phyloP scores from a whole-genome alignment of 208 protist species.

The Lotmaria passim region DNA sequence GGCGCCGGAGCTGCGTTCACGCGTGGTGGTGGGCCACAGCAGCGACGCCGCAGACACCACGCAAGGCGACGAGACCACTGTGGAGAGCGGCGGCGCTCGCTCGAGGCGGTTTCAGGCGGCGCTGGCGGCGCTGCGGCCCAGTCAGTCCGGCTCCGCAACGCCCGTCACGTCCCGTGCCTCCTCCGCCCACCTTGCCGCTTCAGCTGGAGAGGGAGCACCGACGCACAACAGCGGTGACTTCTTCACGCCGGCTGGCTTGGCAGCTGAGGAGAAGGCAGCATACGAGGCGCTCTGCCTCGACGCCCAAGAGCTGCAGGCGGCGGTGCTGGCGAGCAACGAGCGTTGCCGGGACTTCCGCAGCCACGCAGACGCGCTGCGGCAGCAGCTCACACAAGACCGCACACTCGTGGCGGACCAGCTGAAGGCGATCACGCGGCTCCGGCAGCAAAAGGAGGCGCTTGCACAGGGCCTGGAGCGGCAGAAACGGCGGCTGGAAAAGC shows the following conservation, averaged over 20 bases:
- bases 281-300: conserved; percentile 55
- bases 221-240: conserved; percentile 13
- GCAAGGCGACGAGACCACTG: not conserved
- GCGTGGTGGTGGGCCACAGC: conserved; percentile 14
- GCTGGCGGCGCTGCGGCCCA: conserved; percentile 31
- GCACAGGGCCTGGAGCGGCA: conserved; percentile 23
- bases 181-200: conserved; percentile 7
- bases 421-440: conserved; percentile 49
- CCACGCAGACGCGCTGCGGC: conserved; percentile 31
- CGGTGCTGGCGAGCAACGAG: conserved; percentile 50
- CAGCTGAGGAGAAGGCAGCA: conserved; percentile 8
- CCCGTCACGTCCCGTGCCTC: conserved; percentile 16
- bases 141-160: conserved; percentile 14
- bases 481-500: conserved; percentile 50
- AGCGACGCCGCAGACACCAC: not conserved
- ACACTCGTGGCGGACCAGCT: conserved; percentile 69
- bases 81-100: not conserved
- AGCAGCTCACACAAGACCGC: conserved; percentile 70
- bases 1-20: conserved; percentile 33
- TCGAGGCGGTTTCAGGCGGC: conserved; percentile 29
- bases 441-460: conserved; percentile 41
- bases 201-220: not conserved
- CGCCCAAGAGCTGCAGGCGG: conserved; percentile 48
- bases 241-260: conserved; percentile 36
- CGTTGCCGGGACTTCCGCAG: conserved; percentile 43